Evolutionary conservation across 148 eudicot species (phyloP).

Genomic region (Spergularia marina): DNA sequence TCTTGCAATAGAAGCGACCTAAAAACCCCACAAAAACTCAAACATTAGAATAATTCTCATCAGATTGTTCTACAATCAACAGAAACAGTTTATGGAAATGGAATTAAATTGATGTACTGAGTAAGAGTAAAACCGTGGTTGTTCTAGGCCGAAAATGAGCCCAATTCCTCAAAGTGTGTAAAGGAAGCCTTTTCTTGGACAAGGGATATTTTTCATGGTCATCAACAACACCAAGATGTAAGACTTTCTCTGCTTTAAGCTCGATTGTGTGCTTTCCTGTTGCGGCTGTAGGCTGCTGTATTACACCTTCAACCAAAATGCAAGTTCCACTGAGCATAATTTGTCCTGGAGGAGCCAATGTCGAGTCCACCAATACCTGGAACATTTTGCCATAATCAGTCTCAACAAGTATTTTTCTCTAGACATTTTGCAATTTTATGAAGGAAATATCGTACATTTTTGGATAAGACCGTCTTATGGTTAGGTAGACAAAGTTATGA

Average conservation of each 20-base stretch:
- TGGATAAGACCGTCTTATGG: too few species aligned
- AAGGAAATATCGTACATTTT: background rate
- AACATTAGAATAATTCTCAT: background rate
- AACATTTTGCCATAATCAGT: background rate
- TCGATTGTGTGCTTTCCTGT: constrained; percentile 61
- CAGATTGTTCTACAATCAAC: background rate
- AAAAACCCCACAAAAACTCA: constrained; percentile 11
- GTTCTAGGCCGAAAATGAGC: constrained; percentile 86
- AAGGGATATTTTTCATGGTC: constrained; percentile 72
- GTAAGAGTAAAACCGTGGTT: constrained; percentile 52
- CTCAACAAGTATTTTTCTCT: background rate
- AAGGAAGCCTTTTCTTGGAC: constrained; percentile 71
- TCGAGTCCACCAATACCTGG: constrained; percentile 78
- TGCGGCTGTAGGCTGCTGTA: constrained; percentile 56
- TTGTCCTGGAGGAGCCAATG: constrained; percentile 51
- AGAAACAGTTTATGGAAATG: background rate
- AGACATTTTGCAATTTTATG: background rate
- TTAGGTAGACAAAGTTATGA: too few species aligned
- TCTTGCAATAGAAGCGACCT: constrained; percentile 85
- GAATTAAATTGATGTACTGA: background rate
- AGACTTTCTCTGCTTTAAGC: constrained; percentile 67
- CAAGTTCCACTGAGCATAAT: constrained; percentile 73
- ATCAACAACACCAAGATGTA: constrained; percentile 76
- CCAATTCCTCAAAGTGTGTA: constrained; percentile 60
- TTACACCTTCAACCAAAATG: constrained; percentile 65